Evolutionary conservation across 1,139 yeast genomes (phyloP).

Genomic region (Debaryomyces sp.): DNA sequence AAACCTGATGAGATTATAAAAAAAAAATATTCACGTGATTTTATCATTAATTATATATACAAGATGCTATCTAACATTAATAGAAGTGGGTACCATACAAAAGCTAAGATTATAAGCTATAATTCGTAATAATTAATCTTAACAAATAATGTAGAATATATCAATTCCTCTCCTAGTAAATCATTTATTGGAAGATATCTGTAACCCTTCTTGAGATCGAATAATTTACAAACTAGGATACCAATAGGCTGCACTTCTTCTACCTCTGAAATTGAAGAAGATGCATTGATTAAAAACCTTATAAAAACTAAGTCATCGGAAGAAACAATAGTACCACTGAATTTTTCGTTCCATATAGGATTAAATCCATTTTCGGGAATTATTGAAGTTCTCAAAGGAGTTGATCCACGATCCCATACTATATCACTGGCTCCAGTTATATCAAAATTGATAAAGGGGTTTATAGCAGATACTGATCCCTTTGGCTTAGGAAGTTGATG

Average conservation of each 20-base stretch:
- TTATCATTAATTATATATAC: not conserved
- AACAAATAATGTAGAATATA: slow-evolving; percentile 77
- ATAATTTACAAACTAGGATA: slow-evolving; percentile 53
- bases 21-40: slow-evolving; percentile 8
- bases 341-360: slow-evolving; percentile 73
- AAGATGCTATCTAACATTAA: not conserved
- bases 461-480: slow-evolving; percentile 41
- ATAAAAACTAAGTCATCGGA: slow-evolving; percentile 38
- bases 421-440: slow-evolving; percentile 44
- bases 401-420: slow-evolving; percentile 23
- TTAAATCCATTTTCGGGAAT: slow-evolving; percentile 75
- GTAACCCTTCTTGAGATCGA: slow-evolving; percentile 70
- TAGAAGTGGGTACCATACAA: not conserved
- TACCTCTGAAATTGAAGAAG: slow-evolving; percentile 20
- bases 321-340: slow-evolving; percentile 47
- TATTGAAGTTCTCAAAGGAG: slow-evolving; percentile 33
- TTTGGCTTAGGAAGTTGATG: slow-evolving; percentile 80
- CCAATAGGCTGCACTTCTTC: slow-evolving; percentile 54
- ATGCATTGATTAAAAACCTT: slow-evolving; percentile 32
- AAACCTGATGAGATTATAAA: not conserved
- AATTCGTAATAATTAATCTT: slow-evolving; percentile 36
- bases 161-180: slow-evolving; percentile 75
- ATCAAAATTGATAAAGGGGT: slow-evolving; percentile 63
- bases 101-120: not conserved
- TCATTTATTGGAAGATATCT: slow-evolving; percentile 79